These are phyloP conservation scores for Huiozyma naganishii DNA, from an alignment of 805 yeast species.

Conservation along the genomic window DNA sequence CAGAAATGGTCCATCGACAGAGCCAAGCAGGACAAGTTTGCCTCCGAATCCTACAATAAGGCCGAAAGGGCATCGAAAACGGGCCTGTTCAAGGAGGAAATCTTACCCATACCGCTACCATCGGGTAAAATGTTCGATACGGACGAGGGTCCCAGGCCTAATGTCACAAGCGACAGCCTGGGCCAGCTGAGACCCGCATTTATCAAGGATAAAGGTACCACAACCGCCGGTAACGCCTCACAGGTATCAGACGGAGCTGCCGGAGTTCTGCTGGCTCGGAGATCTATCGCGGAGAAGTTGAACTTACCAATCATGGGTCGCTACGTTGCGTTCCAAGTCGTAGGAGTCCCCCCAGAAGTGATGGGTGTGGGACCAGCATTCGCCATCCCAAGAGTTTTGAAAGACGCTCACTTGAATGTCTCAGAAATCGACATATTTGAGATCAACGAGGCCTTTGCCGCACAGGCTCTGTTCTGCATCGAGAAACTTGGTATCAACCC, in stretches of 20 bases:
- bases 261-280: slow-evolving; percentile 71
- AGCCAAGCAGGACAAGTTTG: slow-evolving; percentile 73
- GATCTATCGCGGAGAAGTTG: slow-evolving; percentile 70
- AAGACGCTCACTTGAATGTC: slow-evolving; percentile 45
- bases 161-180: slow-evolving; percentile 70
- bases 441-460: slow-evolving; percentile 95
- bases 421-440: slow-evolving; percentile 70
- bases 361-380: slow-evolving; percentile 98
- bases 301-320: slow-evolving; percentile 69
- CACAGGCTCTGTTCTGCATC: slow-evolving; percentile 77
- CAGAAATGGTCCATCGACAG: slow-evolving; percentile 53
- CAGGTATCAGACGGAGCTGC: slow-evolving; percentile 96
- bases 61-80: slow-evolving; percentile 63
- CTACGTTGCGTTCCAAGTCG: slow-evolving; percentile 66
- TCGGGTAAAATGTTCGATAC: slow-evolving; percentile 36
- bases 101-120: slow-evolving; percentile 65
- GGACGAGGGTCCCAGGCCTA: slow-evolving; percentile 86
- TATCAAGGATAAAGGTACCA: slow-evolving; percentile 59
- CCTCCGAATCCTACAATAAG: slow-evolving; percentile 76
- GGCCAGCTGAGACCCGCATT: slow-evolving; percentile 80
- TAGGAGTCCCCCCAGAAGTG: slow-evolving; percentile 93
- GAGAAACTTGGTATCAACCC: slow-evolving; percentile 53
- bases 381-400: slow-evolving; percentile 80
- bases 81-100: slow-evolving; percentile 82
- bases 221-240: slow-evolving; percentile 95